A percentile compares a stretch with the other conserved stretches of the same genome.
Evolutionary conservation across 2,329 filamentous ascomycete species (phyloP).

Genomic region (Exserohilum turcica): DNA sequence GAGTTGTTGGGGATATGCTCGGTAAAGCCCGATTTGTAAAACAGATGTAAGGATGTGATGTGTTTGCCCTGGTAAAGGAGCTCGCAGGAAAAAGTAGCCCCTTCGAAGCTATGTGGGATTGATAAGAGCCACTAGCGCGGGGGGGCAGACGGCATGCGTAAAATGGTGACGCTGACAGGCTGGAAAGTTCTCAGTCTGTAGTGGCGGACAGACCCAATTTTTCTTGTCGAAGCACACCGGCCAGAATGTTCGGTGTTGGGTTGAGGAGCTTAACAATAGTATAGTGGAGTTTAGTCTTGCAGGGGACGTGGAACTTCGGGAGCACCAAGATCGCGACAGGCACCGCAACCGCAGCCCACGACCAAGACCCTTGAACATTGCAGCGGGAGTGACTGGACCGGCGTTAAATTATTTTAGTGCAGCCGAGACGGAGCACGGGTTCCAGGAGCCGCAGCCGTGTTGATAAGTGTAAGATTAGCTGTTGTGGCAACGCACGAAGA

Average conservation of each 20-base stretch:
- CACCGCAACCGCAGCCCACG: slow-evolving; percentile 21
- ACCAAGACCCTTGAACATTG: slow-evolving; percentile 21
- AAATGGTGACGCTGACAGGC: slow-evolving; percentile 14
- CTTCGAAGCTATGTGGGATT: slow-evolving; percentile 17
- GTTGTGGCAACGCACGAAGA: slow-evolving; percentile 18
- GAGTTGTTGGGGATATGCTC: neutral
- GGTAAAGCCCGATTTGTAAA: neutral
- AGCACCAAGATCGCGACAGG: slow-evolving; percentile 27
- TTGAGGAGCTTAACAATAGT: slow-evolving; percentile 35
- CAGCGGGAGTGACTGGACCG: slow-evolving; percentile 37
- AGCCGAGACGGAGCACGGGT: slow-evolving; percentile 16
- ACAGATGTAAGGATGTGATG: neutral
- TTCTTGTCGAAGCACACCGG: slow-evolving; percentile 28
- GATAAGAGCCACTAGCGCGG: slow-evolving; percentile 27
- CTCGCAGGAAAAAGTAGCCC: slow-evolving; percentile 5
- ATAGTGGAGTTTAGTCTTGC: slow-evolving; percentile 29
- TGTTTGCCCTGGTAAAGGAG: neutral
- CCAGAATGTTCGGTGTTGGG: slow-evolving; percentile 41
- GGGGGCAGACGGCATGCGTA: slow-evolving; percentile 19
- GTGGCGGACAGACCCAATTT: slow-evolving; percentile 31
- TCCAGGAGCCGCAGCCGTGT: slow-evolving; percentile 17
- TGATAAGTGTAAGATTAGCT: slow-evolving; percentile 14
- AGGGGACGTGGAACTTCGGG: slow-evolving; percentile 26
- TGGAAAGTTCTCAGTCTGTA: slow-evolving; percentile 22
- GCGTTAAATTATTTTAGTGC: slow-evolving; percentile 25